Percentiles rank a stretch among this genome's conserved stretches.
Conservation (phyloP, 2,329 filamentous ascomycete species). For the Trichophyton benhamiae region DNA sequence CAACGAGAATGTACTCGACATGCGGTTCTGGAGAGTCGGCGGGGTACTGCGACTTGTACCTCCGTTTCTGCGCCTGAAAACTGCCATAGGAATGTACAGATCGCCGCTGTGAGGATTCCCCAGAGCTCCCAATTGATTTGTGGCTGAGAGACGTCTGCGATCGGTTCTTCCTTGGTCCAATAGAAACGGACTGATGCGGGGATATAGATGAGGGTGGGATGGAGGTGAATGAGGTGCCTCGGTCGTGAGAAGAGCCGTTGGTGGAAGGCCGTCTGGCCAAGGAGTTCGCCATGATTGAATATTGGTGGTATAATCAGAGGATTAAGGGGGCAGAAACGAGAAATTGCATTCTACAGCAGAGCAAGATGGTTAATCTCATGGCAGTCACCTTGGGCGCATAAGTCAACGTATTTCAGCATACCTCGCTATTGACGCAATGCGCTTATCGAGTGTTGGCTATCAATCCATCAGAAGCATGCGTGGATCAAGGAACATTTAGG, state of each 20-base stretch:
- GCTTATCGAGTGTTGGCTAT: background rate
- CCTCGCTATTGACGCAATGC: background rate
- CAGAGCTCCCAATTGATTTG: constrained; percentile 39
- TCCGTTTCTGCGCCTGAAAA: constrained; percentile 11
- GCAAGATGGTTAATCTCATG: background rate
- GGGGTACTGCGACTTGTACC: constrained; percentile 62
- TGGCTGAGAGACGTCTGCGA: constrained; percentile 47
- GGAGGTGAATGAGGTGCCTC: constrained; percentile 51
- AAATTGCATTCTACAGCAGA: constrained; percentile 3
- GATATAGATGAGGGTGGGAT: constrained; percentile 40
- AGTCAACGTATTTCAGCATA: background rate
- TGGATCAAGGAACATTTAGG: background rate
- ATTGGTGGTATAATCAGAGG: background rate
- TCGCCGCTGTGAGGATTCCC: constrained; percentile 25
- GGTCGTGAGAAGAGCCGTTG: constrained; percentile 26
- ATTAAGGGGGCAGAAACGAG: background rate
- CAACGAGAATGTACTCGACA: constrained; percentile 97
- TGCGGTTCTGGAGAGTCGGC: constrained; percentile 69
- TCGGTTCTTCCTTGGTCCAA: constrained; percentile 44
- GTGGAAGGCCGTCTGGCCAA: constrained; percentile 31
- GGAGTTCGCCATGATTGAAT: constrained; percentile 24
- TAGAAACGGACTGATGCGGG: constrained; percentile 30
- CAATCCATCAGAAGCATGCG: background rate
- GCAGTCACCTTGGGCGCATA: background rate
- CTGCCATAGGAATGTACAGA: constrained; percentile 22